Percentiles rank a stretch among this genome's conserved stretches.
These are phyloP conservation scores for Camelina hispida DNA, from an alignment of 345 rosid species.

Conservation along the genomic window DNA sequence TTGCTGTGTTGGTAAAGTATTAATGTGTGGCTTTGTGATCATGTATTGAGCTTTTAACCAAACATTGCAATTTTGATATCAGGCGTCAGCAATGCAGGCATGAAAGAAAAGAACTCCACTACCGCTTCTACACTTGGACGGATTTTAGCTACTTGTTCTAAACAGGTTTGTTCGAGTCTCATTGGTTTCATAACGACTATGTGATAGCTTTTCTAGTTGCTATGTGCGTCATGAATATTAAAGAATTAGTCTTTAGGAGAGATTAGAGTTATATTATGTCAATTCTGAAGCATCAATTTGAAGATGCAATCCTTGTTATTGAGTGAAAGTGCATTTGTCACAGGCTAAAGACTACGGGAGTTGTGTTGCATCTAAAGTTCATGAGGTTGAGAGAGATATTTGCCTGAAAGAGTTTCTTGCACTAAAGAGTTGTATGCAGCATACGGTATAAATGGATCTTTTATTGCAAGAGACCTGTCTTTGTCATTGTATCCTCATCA, in stretches of 20 bases:
- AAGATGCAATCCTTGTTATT: constrained; percentile 26
- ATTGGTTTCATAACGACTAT: background rate
- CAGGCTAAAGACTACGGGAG: constrained; percentile 92
- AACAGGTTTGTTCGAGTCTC: constrained; percentile 55
- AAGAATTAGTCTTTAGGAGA: constrained; percentile 7
- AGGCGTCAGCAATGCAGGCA: constrained; percentile 52
- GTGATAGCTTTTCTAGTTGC: constrained; percentile 2
- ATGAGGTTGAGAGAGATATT: constrained; percentile 78
- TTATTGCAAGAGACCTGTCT: background rate
- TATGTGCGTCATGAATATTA: background rate
- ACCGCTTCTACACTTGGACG: constrained; percentile 67
- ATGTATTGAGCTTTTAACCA: background rate
- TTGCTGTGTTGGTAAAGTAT: background rate
- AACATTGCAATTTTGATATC: background rate
- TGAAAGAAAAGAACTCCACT: constrained; percentile 77
- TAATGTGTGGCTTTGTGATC: background rate
- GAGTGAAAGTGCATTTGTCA: constrained; percentile 32
- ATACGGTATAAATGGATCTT: constrained; percentile 59
- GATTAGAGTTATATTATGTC: background rate
- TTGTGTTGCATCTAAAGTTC: constrained; percentile 88
- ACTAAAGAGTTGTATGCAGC: constrained; percentile 86
- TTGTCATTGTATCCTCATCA: background rate
- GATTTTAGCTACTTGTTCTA: constrained; percentile 77
- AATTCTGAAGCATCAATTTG: background rate
- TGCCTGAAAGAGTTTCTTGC: constrained; percentile 92